These are phyloP conservation scores for Coniochaeta sp. DNA, from an alignment of 2,329 filamentous ascomycete species.

Conservation along the genomic window DNA sequence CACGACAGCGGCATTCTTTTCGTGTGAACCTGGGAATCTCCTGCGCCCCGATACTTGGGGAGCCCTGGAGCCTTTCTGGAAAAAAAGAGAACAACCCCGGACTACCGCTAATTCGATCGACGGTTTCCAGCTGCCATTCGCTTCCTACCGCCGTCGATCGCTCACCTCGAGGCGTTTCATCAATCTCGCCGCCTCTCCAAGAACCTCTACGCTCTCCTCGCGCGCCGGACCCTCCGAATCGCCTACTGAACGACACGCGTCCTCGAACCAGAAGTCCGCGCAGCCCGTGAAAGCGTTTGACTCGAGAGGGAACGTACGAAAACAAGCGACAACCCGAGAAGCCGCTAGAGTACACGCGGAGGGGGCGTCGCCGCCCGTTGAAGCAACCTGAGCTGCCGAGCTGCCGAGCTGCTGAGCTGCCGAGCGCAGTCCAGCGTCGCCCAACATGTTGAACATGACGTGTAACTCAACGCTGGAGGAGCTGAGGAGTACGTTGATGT, in stretches of 20 bases:
- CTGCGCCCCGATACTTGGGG: background rate
- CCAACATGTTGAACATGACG: conserved; percentile 20
- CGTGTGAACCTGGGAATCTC: background rate
- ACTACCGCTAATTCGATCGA: background rate
- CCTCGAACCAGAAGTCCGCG: too few relatives aligned
- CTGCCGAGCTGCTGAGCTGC: too few relatives aligned
- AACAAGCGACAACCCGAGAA: background rate
- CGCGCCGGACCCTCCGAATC: background rate
- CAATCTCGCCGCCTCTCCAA: background rate
- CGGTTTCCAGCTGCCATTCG: background rate
- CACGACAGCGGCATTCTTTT: background rate
- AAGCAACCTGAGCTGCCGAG: background rate
- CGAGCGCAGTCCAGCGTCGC: background rate
- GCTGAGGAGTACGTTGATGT: conserved; percentile 28
- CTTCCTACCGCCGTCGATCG: background rate
- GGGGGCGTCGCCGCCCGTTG: background rate
- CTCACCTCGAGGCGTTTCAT: background rate
- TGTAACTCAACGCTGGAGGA: conserved; percentile 37
- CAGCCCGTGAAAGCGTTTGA: background rate
- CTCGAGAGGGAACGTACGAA: background rate
- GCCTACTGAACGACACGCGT: too few relatives aligned
- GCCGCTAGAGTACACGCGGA: background rate
- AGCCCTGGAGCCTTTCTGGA: too few relatives aligned
- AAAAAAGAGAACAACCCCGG: background rate
- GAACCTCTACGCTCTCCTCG: background rate